Base-by-base conservation (phyloP, 1,284 basidiomycete species). In the Stygiomarasmius scandens region DNA sequence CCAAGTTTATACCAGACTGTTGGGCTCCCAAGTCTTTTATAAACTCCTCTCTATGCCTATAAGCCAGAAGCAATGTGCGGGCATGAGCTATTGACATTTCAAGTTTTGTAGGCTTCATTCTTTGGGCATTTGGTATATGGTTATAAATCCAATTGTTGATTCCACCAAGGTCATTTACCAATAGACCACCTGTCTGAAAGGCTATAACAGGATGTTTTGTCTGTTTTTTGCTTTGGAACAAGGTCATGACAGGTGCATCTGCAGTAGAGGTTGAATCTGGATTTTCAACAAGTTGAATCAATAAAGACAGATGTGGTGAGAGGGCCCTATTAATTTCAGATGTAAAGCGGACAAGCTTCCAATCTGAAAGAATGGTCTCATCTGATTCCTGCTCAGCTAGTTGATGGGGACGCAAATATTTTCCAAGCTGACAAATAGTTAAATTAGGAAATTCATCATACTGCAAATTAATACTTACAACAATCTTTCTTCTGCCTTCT, bases 81-180 rank as follows among this genome's bases (percentile, higher is more conserved):
- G 66, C 62, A 59, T 69, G 67, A 36, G 49, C 27, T 9, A 36
- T 3, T 49, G 64, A 61, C 49, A 66, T 49, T n/a, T 65, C 56
- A n/a, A 65, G 41, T 3, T 32, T 43, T 3, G 58, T 54, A 1
- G 64, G 2, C 63, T 66, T 64, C 2, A 24, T 24, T 9, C 45
- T 41, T 1, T 54, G 23, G 20, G 16, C 44, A 29, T 47, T 19
- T 11, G 51, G 27, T 32, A 67, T 57, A 6, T 65, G 20, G 5
- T 34, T 25, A 29, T 67, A 60, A 52, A 68, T 63, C 65, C 67
- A 71, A 48, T 68, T 67, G 1, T 58, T 38, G 9, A 70, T 60
- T 48, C 63, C 59, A 1, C 64, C 61, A 8, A 58, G 54, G 22
- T 67, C 63, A 25, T 53, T 19, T 16, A 59, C 48, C 0, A 64